Conservation (phyloP, 768 basidiomycete species). For the Leccinellum albellum region DNA sequence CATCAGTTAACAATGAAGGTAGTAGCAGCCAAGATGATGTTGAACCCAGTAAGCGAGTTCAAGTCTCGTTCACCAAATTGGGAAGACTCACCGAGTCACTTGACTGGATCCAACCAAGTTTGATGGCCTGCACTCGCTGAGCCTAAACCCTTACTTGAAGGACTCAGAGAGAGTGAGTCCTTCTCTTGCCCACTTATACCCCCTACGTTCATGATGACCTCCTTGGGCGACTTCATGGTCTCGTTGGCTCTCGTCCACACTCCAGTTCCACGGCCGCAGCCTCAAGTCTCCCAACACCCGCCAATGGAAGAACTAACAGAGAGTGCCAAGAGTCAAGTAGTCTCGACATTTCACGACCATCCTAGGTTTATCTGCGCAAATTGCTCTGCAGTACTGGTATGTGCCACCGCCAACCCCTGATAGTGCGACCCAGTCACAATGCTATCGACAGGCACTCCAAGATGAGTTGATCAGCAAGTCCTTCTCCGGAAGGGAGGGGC, state of each 20-base stretch:
- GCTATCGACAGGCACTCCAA: slow-evolving; percentile 56
- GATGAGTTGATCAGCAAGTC: slow-evolving; percentile 84
- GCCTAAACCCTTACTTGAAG: not conserved
- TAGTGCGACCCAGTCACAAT: not conserved
- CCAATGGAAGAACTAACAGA: slow-evolving; percentile 29
- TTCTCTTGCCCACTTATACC: not conserved
- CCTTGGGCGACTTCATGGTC: slow-evolving; percentile 21
- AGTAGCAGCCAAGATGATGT: not conserved
- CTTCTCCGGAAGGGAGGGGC: slow-evolving; percentile 79
- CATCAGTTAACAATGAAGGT: slow-evolving; percentile 9
- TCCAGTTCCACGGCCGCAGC: not conserved
- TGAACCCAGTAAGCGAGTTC: not conserved
- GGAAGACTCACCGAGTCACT: slow-evolving; percentile 7
- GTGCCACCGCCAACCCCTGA: slow-evolving; percentile 22
- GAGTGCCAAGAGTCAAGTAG: slow-evolving; percentile 53
- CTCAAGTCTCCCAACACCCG: not conserved
- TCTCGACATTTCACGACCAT: slow-evolving; percentile 59
- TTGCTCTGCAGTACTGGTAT: slow-evolving; percentile 68
- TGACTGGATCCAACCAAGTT: not conserved
- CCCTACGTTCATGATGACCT: slow-evolving; percentile 11
- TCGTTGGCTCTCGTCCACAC: slow-evolving; percentile 14
- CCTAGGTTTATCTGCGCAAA: slow-evolving; percentile 67
- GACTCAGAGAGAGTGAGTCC: slow-evolving; percentile 8
- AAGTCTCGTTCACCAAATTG: slow-evolving; percentile 1
- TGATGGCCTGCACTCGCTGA: not conserved